Percentiles rank a stretch among this genome's conserved stretches.
Conservation (phyloP, 2,329 filamentous ascomycete species). For the Escovopsis sp. region DNA sequence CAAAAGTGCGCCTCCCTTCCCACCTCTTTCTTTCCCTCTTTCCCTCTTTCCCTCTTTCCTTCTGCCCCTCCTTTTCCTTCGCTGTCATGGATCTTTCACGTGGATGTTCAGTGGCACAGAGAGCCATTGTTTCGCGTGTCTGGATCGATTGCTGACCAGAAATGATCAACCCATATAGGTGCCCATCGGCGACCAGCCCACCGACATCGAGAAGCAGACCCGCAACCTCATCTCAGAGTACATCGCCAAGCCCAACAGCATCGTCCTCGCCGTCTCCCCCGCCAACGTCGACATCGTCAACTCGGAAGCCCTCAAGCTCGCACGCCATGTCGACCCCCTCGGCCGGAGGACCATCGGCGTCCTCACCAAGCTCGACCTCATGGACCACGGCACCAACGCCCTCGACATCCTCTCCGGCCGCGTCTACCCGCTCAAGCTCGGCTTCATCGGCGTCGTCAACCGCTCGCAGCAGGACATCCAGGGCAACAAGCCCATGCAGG, state of each 20-base stretch:
- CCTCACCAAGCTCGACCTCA: constrained; percentile 98
- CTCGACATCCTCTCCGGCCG: constrained; percentile 70
- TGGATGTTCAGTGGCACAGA: no score
- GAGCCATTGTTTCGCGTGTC: no score
- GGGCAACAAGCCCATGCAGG: constrained; percentile 83
- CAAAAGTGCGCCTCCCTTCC: no score
- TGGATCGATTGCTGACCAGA: no score
- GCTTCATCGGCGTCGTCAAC: constrained; percentile 95
- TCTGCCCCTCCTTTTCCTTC: no score
- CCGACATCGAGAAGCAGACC: constrained; percentile 89
- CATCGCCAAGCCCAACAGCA: constrained; percentile 89
- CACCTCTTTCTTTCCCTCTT: no score
- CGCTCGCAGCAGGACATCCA: constrained; percentile 97
- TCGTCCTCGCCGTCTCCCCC: constrained; percentile 90
- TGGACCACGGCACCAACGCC: constrained; percentile 66
- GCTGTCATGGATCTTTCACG: no score
- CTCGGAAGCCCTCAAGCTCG: constrained; percentile 80
- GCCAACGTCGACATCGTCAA: constrained; percentile 96
- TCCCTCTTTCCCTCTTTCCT: no score
- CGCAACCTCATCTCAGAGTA: constrained; percentile 95
- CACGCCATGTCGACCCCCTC: constrained; percentile 78
- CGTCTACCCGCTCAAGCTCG: constrained; percentile 87
- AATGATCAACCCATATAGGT: no score
- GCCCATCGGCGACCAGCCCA: constrained; percentile 86
- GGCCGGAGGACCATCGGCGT: constrained; percentile 95